Conservation (phyloP, 345 rosid genomes). For the Citrus medica region DNA sequence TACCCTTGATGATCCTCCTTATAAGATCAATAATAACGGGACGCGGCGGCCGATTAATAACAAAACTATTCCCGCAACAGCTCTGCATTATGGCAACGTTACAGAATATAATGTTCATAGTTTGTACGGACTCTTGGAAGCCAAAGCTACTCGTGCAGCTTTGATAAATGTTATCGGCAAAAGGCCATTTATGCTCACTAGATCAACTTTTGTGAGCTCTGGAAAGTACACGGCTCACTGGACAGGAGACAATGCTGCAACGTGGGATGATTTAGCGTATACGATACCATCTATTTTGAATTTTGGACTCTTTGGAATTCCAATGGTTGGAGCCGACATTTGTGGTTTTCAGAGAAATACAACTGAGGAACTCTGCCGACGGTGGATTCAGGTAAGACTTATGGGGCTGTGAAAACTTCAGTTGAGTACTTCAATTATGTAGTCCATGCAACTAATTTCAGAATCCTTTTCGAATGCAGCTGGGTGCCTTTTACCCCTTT, state of each 20-base stretch:
- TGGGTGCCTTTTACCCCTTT: neutral
- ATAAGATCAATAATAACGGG: neutral
- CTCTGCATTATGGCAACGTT: neutral
- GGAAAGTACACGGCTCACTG: neutral
- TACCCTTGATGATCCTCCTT: constrained; percentile 7
- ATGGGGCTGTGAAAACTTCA: neutral
- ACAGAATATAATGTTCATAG: neutral
- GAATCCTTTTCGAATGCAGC: neutral
- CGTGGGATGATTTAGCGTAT: neutral
- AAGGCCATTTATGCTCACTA: neutral
- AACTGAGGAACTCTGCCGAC: neutral
- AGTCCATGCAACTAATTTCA: neutral
- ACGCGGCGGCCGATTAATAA: neutral
- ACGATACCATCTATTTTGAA: neutral
- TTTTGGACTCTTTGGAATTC: constrained; percentile 1
- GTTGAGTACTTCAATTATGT: neutral
- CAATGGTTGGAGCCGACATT: neutral
- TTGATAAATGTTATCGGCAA: neutral
- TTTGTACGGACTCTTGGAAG: neutral
- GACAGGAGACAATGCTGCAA: constrained; percentile 5
- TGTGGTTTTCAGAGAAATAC: neutral
- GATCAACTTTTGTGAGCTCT: constrained; percentile 1
- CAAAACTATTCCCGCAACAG: neutral
- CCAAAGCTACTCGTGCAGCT: neutral
- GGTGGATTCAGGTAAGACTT: neutral